Base-by-base conservation (phyloP, 1,284 basidiomycete species). In the Pseudozyma tsukubaensis region DNA sequence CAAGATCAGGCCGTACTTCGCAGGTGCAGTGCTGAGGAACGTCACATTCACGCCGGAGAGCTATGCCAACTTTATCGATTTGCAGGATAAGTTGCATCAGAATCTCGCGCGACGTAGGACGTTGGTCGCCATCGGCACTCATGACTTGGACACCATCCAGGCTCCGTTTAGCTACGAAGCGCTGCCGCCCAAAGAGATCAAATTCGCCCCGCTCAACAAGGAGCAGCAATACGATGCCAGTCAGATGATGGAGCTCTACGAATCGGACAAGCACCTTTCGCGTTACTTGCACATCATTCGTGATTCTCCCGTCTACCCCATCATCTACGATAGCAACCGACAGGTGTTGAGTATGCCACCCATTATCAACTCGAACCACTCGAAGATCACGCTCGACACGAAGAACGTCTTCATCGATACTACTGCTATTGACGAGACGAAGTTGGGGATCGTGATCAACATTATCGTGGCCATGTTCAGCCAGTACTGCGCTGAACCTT, bases 401-500 rank as follows among this genome's bases (percentile, higher is more conserved):
- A 90, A 89, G 64, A 97, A 99, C 86, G 88, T 99, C 83, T 97
- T 98, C 86, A 93, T 99, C 78, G 97, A 99, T 85, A 90, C 94
- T 49, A 99, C 97, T 7, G 96, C 94, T 8, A 96, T 94, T n/a
- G 97, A 99, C 85, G 90, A 94, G 85, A 98, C 96, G 49, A 99
- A 98, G 86, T 89, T 99, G 59, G 91, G 91, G 78, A 94, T 97
- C 72, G 97, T 98, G 55, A 90, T 94, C 57, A 97, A 96, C 85
- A 94, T 97, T 72, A 89, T 99, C 36, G 89, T 92, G 7, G 92
- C 93, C 44, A 97, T 98, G 96, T 99, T 99, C 86, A 92, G 94
- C 13, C 94, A 98, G 86, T 97, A 99, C 85, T 95, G 93, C 84
- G 89, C 89, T 63, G 90, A 94, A 54, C 93, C 95, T 3, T 97